Base-by-base conservation (phyloP, 768 basidiomycete species). In the Hericium erinaceus region DNA sequence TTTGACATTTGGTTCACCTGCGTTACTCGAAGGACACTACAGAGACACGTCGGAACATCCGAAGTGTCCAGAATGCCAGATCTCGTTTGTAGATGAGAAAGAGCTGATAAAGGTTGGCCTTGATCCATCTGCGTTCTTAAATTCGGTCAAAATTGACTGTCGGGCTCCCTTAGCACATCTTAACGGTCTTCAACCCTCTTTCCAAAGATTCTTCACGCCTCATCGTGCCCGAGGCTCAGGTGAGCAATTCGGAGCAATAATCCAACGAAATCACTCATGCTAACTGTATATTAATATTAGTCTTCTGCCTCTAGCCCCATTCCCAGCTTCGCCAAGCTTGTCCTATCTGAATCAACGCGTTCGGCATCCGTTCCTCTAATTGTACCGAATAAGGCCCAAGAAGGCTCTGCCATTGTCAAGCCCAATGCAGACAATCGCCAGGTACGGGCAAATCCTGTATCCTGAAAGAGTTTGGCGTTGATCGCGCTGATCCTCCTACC, bases 41-140 rank as follows among this genome's bases (percentile, higher is more conserved):
- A 51, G 39, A 48, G 57, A 69, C 11, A 78, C 80, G 16, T 66
- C 69, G 22, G 65, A 61, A 16, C 80, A 81, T 64, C 77, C 80
- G 2, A 74, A 73, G 55, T 80, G 80, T 56, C 58, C 65, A 24
- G 63, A 67, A 33, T 81, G 80, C 54, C 63, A 67, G n/a, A 53
- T 71, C 48, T 75, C 77, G 33, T 80, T 78, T 57, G 60, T 67
- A 48, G 74, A 77, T 57, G 65, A 70, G 24, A 68, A 68, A 48
- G 67, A 68, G 2, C 69, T 73, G 58, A 66, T 71, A 58, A 62
- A 72, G 51, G 78, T 78, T 57, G 56, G 71, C 54, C 64, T 26
- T 58, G 67, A 46, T 63, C 55, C 12, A 56, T 61, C 8, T 10
- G 6, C 6, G 6, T 33, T 33, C 33, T 33, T 10, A 8, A 33